Evolutionary conservation across 2,329 filamentous ascomycete genomes (phyloP), one percentile per base, ranked within the genome.

Genomic region (Fusarium gaditjirri): DNA sequence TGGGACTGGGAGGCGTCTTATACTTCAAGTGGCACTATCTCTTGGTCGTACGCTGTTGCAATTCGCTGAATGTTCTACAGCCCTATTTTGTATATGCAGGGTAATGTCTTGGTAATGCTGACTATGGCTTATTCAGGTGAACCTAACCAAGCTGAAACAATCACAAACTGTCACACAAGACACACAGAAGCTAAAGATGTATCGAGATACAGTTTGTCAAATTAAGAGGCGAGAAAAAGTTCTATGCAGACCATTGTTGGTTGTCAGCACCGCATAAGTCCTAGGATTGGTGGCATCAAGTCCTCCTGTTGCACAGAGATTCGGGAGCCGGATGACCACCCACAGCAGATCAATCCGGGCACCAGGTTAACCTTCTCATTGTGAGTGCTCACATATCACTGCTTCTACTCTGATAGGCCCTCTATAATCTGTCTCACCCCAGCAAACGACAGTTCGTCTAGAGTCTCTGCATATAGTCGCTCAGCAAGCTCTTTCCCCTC

Each of bases 41-140:
- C 7, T 49, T 33, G 11, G 29, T 10, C 2, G 11, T 5, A 13
- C 12, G 16, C 3, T 23, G n/a, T 23, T 29, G n/a, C 9, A 13
- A 13, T 14, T 49, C 46, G 17, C 8, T 23, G 7, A 33, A 47
- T 29, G 19, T 46, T 6, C 3, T 46, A n/a, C 19, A 8, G 9
- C 9, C 2, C 29, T 29, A n/a, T 2, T 29, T 29, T 11, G 6
- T 8, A 5, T 12, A 3, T 21, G 4, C 4, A n/a, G 9, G 27
- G n/a, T 13, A 10, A 43, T 12, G n/a, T 49, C 46, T 49, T 33
- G n/a, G 46, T 23, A 49, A 33, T 49, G 11, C 29, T 49, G n/a
- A 19, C 29, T 2, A 2, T 33, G n/a, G 44, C 44, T 47, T 29
- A 46, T 6, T 46, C 25, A 36, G 6, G 5, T 36, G 16, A 10